These are phyloP conservation scores for Juncus inflexus DNA, from an alignment of 176 grass and related monocot genomes.

Conservation along the genomic window DNA sequence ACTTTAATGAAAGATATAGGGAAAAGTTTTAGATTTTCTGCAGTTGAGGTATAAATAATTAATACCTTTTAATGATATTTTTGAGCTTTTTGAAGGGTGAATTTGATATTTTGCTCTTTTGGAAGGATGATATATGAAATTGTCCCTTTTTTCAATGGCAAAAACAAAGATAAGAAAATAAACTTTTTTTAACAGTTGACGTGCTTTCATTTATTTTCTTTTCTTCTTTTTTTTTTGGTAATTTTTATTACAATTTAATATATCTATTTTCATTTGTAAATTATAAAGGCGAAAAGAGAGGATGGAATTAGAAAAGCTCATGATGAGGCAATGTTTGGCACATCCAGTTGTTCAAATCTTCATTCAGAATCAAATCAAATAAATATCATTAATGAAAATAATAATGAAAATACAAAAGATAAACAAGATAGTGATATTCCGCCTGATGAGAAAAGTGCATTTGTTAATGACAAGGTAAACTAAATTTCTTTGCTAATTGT, in stretches of 20 bases:
- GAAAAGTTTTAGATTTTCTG: conserved; percentile 84
- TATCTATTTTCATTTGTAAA: conserved; percentile 21
- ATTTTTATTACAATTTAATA: not conserved
- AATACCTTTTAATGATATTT: not conserved
- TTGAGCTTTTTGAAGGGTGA: no score
- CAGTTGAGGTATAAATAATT: conserved; percentile 54
- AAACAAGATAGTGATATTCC: conserved; percentile 29
- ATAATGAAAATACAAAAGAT: conserved; percentile 20
- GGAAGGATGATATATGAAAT: no score
- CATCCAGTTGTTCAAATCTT: conserved; percentile 36
- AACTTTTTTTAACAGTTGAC: conserved; percentile 3
- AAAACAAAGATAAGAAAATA: not conserved
- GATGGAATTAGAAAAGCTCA: conserved; percentile 75
- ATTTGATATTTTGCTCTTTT: no score
- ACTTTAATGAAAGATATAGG: conserved; percentile 72
- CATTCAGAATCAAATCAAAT: conserved; percentile 30
- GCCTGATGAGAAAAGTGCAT: conserved; percentile 24
- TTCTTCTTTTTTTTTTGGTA: not conserved
- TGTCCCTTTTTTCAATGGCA: not conserved
- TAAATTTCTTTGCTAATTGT: conserved; percentile 7
- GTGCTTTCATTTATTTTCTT: conserved; percentile 14
- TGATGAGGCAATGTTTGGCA: conserved; percentile 90
- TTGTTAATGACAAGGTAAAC: conserved; percentile 62
- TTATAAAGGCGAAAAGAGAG: conserved; percentile 62
- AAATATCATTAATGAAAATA: conserved; percentile 15